Base-by-base conservation (phyloP, 176 grass and related monocot species). In the Puya raimondii region DNA sequence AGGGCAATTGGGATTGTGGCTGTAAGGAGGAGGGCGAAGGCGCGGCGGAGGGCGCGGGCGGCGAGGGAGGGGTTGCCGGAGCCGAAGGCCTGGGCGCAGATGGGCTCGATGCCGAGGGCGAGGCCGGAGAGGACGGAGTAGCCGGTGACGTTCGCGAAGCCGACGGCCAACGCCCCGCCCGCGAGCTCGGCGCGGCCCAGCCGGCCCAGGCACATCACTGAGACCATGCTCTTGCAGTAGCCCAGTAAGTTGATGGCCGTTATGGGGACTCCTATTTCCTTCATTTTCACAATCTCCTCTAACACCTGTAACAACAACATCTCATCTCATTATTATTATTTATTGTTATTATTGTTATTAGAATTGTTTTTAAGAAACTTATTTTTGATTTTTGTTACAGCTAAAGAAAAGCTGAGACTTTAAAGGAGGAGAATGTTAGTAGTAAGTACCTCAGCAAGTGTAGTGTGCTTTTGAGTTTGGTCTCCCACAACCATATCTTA, bases 11-110 rank as follows among this genome's bases (percentile, higher is more conserved):
- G 74, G 20, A 76, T 12, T 18, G 74, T 58, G 29, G 51, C 51
- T 10, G 57, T 17, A 16, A 76, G 65, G n/a, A 76, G 74, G 15
- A 68, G 27, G 2, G 48, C 16, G 10, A 76, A 57, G 17, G 65
- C 68, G 64, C 26, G 74, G 27, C 51, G 64, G 4, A 76, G 74
- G 65, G 51, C 21, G n/a, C 64, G 64, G 1, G 51, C 20, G 1
- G 74, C 74, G 11, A 76, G 51, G 1, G 64, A 12, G 16, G 48
- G 65, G 74, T 76, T 76, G 74, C 74, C 1, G 11, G 65, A 68
- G n/a, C 74, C 74, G n/a, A 76, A 76, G n/a, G 74, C 74, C 51
- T 76, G 74, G 51, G 64, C 59, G 64, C 74, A 76, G n/a, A 76
- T 67, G 26, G 74, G 74, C 74, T 76, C 74, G 64, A 76, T 68